Evolutionary conservation across 441 rosid species (phyloP).

Genomic region (Capsella rubella): DNA sequence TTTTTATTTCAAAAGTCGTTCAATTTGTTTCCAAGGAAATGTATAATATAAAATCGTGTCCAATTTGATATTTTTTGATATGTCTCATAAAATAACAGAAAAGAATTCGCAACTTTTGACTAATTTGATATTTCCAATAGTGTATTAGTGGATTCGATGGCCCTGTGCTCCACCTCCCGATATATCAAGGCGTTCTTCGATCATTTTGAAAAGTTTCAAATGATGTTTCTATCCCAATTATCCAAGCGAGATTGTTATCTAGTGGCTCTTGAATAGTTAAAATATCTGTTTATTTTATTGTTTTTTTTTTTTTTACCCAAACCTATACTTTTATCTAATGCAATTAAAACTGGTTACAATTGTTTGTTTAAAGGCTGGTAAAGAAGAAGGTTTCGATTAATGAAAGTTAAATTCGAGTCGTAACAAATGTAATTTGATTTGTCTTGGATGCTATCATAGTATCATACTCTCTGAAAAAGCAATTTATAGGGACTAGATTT

Average conservation of each 20-base stretch:
- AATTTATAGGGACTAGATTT: neutral
- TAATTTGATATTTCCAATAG: neutral
- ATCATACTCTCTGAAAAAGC: neutral
- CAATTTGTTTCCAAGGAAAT: slow-evolving; percentile 10
- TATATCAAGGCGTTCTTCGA: neutral
- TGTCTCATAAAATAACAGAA: neutral
- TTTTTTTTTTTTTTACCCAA: neutral
- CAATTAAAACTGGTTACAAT: neutral
- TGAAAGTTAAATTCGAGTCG: neutral
- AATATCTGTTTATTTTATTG: neutral
- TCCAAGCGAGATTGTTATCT: neutral
- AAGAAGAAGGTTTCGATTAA: neutral
- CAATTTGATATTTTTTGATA: slow-evolving; percentile 12
- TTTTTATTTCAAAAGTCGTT: slow-evolving; percentile 32
- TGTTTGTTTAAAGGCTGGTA: neutral
- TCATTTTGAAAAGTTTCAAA: neutral
- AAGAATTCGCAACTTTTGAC: slow-evolving; percentile 1
- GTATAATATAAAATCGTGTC: slow-evolving; percentile 26
- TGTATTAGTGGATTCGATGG: slow-evolving; percentile 13
- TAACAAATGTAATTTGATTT: neutral
- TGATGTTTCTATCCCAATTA: neutral
- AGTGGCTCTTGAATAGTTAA: neutral
- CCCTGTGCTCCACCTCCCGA: slow-evolving; percentile 6
- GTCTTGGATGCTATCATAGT: neutral
- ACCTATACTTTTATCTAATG: too few species aligned